phyloP scores from a whole-genome alignment of 768 basidiomycete species.

The Amanita muscaria region DNA sequence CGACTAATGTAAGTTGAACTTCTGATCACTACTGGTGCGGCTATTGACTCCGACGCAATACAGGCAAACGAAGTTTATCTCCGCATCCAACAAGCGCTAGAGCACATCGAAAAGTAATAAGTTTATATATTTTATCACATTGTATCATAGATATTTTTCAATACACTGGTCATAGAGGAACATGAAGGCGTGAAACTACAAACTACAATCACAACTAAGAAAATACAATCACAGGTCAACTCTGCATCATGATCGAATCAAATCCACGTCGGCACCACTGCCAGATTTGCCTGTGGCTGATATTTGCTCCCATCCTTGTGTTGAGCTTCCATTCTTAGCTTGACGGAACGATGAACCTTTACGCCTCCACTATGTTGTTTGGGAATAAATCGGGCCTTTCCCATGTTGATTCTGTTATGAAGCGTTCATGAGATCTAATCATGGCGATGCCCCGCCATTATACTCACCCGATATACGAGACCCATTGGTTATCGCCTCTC shows the following conservation, averaged over 20 bases:
- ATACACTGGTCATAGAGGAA: too few relatives aligned
- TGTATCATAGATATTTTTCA: too few relatives aligned
- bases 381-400: constrained; percentile 29
- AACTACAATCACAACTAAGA: too few relatives aligned
- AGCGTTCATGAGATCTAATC: background rate
- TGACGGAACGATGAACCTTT: constrained; percentile 44
- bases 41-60: background rate
- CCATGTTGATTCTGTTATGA: constrained; percentile 27
- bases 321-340: constrained; percentile 45
- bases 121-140: too few relatives aligned
- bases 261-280: constrained; percentile 17
- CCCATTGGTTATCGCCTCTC: constrained; percentile 28
- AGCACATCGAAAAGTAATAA: too few relatives aligned
- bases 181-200: too few relatives aligned
- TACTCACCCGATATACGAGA: constrained; percentile 24
- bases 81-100: background rate
- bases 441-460: background rate
- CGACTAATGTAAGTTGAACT: constrained; percentile 32
- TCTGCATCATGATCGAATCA: too few relatives aligned
- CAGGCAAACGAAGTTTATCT: background rate
- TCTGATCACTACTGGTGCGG: background rate
- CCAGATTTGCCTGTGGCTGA: constrained; percentile 17
- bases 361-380: constrained; percentile 30
- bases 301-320: constrained; percentile 27
- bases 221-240: constrained; percentile 14